Conservation (phyloP, 768 basidiomycete species). For the Rhizopogon roseolus region DNA sequence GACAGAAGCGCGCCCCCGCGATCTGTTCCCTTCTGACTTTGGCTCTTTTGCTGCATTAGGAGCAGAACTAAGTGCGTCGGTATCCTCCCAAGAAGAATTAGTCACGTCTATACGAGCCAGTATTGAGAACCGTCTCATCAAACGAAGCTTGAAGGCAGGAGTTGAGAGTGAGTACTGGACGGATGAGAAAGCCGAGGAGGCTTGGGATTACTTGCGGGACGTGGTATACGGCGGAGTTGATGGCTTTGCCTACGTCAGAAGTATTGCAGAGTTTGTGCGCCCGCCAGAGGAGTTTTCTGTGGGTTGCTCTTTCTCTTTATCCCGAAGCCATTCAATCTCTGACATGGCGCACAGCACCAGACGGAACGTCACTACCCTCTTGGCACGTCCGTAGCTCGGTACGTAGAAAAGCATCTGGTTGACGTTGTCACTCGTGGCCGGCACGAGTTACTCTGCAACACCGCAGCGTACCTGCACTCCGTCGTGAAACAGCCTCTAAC, state of each 20-base stretch:
- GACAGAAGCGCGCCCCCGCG: slow-evolving; percentile 46
- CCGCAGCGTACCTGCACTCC: background rate
- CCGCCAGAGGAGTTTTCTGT: slow-evolving; percentile 12
- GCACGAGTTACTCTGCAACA: slow-evolving; percentile 16
- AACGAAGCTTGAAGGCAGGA: slow-evolving; percentile 14
- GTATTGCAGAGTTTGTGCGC: slow-evolving; percentile 67
- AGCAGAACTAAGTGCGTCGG: slow-evolving; percentile 32
- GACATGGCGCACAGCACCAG: background rate
- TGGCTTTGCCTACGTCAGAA: slow-evolving; percentile 71
- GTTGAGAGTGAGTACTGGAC: slow-evolving; percentile 41
- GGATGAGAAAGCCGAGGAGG: slow-evolving; percentile 42
- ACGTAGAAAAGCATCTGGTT: slow-evolving; percentile 35
- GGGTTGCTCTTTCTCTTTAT: background rate
- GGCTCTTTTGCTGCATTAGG: slow-evolving; percentile 53
- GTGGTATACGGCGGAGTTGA: slow-evolving; percentile 79
- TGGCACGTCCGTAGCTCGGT: slow-evolving; percentile 34
- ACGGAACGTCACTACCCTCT: slow-evolving; percentile 5
- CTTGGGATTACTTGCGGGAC: slow-evolving; percentile 64
- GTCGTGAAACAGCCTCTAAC: background rate
- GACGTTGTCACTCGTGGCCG: slow-evolving; percentile 37
- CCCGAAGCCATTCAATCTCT: background rate
- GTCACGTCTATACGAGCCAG: slow-evolving; percentile 35
- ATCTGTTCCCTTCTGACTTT: slow-evolving; percentile 52
- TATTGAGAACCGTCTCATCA: slow-evolving; percentile 21
- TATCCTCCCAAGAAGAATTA: slow-evolving; percentile 23